Evolutionary conservation across 129 eudicot genomes (phyloP).

Genomic region (Arctium lappa): DNA sequence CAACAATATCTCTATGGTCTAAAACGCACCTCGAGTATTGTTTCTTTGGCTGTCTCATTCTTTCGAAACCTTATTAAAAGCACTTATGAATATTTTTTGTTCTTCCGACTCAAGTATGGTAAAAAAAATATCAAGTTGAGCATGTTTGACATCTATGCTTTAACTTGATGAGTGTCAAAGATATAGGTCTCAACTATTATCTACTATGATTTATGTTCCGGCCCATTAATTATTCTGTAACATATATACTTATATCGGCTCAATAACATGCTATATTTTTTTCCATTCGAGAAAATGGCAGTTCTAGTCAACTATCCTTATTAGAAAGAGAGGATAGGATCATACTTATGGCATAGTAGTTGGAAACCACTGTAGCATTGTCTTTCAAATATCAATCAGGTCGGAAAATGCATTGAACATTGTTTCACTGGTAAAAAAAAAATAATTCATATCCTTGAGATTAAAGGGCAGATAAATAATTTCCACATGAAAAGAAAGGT

Average conservation of each 20-base stretch:
- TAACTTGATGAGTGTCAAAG: not conserved
- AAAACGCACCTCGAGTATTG: too few relatives aligned
- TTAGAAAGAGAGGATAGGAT: not conserved
- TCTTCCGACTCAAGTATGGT: not conserved
- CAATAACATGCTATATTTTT: not conserved
- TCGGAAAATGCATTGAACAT: not conserved
- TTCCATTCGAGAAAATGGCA: not conserved
- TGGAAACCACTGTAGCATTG: not conserved
- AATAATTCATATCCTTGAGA: slow-evolving; percentile 2
- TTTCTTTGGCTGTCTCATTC: too few relatives aligned
- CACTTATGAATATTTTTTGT: not conserved
- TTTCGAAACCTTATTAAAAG: too few relatives aligned
- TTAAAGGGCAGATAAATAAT: not conserved
- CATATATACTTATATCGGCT: not conserved
- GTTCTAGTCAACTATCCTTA: slow-evolving; percentile 1
- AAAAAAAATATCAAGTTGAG: not conserved
- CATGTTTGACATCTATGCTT: not conserved
- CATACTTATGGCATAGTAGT: not conserved
- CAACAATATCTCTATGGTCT: too few relatives aligned
- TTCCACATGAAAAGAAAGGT: not conserved
- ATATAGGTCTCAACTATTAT: too few relatives aligned
- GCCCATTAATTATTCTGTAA: too few relatives aligned
- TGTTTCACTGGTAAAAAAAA: not conserved
- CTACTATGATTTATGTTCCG: too few relatives aligned
- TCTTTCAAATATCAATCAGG: not conserved